Conservation (phyloP, 345 rosid species). For the Aegle marmelos region DNA sequence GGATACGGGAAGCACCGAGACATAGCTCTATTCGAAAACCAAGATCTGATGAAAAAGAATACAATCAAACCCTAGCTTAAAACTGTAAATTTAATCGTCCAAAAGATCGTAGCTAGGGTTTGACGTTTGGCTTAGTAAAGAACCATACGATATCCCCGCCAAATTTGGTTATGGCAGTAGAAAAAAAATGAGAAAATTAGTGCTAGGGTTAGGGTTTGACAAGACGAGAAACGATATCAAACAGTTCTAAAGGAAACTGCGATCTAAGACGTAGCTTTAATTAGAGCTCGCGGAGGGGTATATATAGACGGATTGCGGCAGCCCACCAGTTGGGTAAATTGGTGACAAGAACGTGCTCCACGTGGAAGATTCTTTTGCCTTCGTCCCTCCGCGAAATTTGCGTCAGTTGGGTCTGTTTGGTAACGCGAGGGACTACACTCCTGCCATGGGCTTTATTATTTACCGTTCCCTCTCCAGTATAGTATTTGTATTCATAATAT, state of each 20-base stretch:
- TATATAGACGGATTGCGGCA: conserved; percentile 7
- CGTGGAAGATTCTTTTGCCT: conserved; percentile 1
- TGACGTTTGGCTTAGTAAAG: background rate
- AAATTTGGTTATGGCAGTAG: background rate
- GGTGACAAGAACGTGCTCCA: conserved; percentile 3
- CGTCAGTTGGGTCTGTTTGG: background rate
- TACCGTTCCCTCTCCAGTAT: background rate
- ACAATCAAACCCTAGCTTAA: conserved; percentile 4
- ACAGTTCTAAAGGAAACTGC: background rate
- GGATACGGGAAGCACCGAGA: conserved; percentile 38
- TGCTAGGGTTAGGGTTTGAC: background rate
- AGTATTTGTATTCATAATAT: too few relatives aligned
- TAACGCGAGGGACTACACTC: background rate
- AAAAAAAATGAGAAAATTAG: too few relatives aligned
- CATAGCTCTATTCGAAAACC: conserved; percentile 12
- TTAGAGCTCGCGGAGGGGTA: background rate
- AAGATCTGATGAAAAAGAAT: background rate
- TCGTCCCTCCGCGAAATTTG: too few relatives aligned
- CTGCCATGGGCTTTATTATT: background rate
- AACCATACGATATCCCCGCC: conserved; percentile 5
- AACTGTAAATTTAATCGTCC: background rate
- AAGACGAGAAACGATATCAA: background rate
- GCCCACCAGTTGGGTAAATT: conserved; percentile 1
- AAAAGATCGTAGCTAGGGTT: background rate
- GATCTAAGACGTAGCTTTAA: background rate